Base-by-base conservation (phyloP, 306 rosid genomes). In the Acacia acuminata region DNA sequence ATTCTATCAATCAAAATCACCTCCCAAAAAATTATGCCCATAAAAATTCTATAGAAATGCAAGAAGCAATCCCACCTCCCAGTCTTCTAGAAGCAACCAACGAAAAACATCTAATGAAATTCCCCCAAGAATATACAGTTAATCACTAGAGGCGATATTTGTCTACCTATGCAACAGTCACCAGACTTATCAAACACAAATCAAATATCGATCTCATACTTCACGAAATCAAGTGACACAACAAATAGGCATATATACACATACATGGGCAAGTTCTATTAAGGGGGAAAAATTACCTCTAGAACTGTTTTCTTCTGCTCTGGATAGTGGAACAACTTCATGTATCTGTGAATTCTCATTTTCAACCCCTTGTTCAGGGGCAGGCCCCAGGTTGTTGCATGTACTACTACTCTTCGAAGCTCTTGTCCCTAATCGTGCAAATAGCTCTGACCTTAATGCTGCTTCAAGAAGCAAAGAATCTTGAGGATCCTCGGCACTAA, bases 401-500 rank as follows among this genome's bases (percentile, higher is more conserved):
- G 87, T 71, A 84, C 77, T 77, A 76, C 76, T 51, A 51, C 77
- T 77, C 82, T 90, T 86, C 22, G 82, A 81, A 30, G 82, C 76
- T 83, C 87, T 90, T 76, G 87, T 76, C 63, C 91, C 92, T 44
- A 92, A 79, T 75, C 88, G 89, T 75, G 94, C 96, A 93, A 92
- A 87, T 71, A 95, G 88, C 80, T 92, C 85, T 51, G 97, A 90
- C 89, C 99, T 92, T 80, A 95, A 87, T 44, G 85, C 83, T 84
- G 91, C 94, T 90, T 95, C 99, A 56, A 95, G 97, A 85, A 86
- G 93, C 86, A 93, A 86, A 76, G 97, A 79, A 85, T 93, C 97
- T 81, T 86, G 84, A 43, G 92, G 70, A 74, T 71, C 67, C 67
- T 86, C 88, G n/a, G 69, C 53, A 30, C 84, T 60, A 75, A 65